These are phyloP conservation scores for Stagonosporopsis vannaccii DNA, from an alignment of 2,329 filamentous ascomycete species.

Conservation along the genomic window DNA sequence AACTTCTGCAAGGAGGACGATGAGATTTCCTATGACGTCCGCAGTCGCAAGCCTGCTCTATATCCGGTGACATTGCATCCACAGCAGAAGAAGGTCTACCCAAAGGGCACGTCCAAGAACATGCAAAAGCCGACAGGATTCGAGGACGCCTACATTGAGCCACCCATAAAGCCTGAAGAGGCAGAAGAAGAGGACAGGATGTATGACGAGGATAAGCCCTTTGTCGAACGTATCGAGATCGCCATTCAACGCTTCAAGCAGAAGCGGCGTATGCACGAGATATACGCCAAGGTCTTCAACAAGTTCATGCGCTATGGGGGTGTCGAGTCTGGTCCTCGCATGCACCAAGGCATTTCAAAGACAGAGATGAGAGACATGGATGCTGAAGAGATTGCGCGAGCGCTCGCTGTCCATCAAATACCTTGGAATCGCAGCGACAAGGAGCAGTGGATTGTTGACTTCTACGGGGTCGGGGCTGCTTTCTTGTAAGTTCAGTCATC, in stretches of 20 bases:
- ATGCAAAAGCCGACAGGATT: conserved; percentile 57
- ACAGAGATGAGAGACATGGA: conserved; percentile 69
- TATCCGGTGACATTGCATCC: conserved; percentile 33
- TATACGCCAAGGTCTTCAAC: conserved; percentile 71
- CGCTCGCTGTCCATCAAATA: conserved; percentile 69
- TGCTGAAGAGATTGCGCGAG: conserved; percentile 68
- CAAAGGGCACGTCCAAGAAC: conserved; percentile 50
- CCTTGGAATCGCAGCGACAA: conserved; percentile 57
- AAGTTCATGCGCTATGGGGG: conserved; percentile 87
- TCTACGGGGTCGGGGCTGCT: conserved; percentile 76
- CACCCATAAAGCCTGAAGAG: conserved; percentile 76
- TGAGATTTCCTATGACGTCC: conserved; percentile 44
- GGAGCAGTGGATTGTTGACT: conserved; percentile 79
- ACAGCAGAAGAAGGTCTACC: conserved; percentile 40
- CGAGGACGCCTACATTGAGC: conserved; percentile 78
- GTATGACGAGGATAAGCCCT: conserved; percentile 64
- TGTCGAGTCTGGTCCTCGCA: conserved; percentile 67
- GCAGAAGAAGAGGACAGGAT: conserved; percentile 70
- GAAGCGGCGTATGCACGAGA: conserved; percentile 74
- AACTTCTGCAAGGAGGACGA: conserved; percentile 32
- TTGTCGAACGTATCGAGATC: conserved; percentile 76
- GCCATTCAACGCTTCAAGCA: conserved; percentile 83
- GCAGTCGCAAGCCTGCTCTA: conserved; percentile 29
- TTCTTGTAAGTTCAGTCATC: conserved; percentile 69
- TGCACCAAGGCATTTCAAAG: conserved; percentile 69